Evolutionary conservation across 129 eudicot species (phyloP).

Genomic region (Centella asiatica): DNA sequence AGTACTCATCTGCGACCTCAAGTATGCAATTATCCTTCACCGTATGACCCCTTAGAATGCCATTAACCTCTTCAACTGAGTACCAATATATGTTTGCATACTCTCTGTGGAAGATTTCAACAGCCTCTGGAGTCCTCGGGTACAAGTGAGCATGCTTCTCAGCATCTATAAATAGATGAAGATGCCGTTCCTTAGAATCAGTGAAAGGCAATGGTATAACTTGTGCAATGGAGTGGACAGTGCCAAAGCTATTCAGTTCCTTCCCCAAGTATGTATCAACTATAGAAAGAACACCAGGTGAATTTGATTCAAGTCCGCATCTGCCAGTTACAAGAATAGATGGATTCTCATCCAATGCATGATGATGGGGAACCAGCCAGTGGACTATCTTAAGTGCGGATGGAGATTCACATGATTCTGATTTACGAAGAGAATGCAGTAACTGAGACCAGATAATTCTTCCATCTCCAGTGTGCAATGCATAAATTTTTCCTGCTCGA

Average conservation of each 20-base stretch:
- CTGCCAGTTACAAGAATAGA: slow-evolving; percentile 80
- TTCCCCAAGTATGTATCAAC: slow-evolving; percentile 77
- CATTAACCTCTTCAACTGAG: slow-evolving; percentile 58
- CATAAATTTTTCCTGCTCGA: slow-evolving; percentile 78
- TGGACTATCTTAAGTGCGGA: slow-evolving; percentile 56
- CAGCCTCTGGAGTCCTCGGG: slow-evolving; percentile 79
- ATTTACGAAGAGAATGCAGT: slow-evolving; percentile 54
- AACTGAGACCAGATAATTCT: slow-evolving; percentile 82
- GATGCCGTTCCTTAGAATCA: slow-evolving; percentile 74
- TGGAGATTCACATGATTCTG: slow-evolving; percentile 55
- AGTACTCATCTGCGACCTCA: slow-evolving; percentile 45
- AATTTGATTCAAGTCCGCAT: slow-evolving; percentile 50
- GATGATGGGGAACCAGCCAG: slow-evolving; percentile 98
- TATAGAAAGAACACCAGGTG: slow-evolving; percentile 62
- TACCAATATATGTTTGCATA: slow-evolving; percentile 78
- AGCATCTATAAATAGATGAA: slow-evolving; percentile 71
- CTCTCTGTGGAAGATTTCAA: slow-evolving; percentile 56
- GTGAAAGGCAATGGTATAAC: slow-evolving; percentile 73
- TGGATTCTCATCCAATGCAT: slow-evolving; percentile 86
- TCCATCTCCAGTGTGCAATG: slow-evolving; percentile 97
- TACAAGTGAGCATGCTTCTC: slow-evolving; percentile 56
- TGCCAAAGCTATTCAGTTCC: slow-evolving; percentile 36
- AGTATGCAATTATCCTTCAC: slow-evolving; percentile 38
- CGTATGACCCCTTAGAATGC: slow-evolving; percentile 64
- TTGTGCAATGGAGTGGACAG: slow-evolving; percentile 59